A percentile compares a stretch with the other conserved stretches of the same genome.
These are phyloP conservation scores for Tolypocladium ovalisporum DNA, from an alignment of 2,329 filamentous ascomycete genomes.

Conservation along the genomic window DNA sequence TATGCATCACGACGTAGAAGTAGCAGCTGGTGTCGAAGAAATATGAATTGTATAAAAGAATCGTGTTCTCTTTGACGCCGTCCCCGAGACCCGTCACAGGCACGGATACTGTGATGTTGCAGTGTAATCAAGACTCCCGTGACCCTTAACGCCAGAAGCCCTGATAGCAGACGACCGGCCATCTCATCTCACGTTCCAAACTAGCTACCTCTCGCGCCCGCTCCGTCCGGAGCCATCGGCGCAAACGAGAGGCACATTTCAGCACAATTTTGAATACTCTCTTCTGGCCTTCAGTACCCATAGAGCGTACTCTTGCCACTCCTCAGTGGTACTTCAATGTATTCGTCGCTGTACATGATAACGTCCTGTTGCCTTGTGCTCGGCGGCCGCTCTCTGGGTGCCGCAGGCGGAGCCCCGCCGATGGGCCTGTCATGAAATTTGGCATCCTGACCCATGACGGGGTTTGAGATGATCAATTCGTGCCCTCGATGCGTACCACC, in stretches of 20 bases:
- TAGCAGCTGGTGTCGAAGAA: not conserved
- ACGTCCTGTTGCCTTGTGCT: conserved; percentile 1
- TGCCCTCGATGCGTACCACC: conserved; percentile 11
- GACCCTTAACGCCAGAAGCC: not conserved
- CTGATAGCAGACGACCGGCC: not conserved
- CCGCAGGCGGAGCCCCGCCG: conserved; percentile 2
- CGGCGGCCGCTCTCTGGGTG: not conserved
- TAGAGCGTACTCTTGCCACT: conserved; percentile 25
- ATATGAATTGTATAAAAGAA: not conserved
- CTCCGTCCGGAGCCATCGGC: not conserved
- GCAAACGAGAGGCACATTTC: not conserved
- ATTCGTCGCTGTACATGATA: not conserved
- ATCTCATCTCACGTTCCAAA: not conserved
- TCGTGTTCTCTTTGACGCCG: too few relatives aligned
- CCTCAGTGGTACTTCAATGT: conserved; percentile 18
- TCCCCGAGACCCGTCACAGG: too few relatives aligned
- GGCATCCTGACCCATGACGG: conserved; percentile 13
- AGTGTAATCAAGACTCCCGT: not conserved
- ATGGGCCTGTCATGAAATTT: conserved; percentile 10
- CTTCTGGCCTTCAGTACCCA: conserved; percentile 8
- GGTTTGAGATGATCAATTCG: conserved; percentile 18
- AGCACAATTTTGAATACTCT: not conserved
- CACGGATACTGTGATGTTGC: not conserved
- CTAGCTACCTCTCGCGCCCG: not conserved
- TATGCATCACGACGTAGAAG: not conserved